phyloP scores from a whole-genome alignment of 257 asterid genomes.

The Verbascum thapsus region DNA sequence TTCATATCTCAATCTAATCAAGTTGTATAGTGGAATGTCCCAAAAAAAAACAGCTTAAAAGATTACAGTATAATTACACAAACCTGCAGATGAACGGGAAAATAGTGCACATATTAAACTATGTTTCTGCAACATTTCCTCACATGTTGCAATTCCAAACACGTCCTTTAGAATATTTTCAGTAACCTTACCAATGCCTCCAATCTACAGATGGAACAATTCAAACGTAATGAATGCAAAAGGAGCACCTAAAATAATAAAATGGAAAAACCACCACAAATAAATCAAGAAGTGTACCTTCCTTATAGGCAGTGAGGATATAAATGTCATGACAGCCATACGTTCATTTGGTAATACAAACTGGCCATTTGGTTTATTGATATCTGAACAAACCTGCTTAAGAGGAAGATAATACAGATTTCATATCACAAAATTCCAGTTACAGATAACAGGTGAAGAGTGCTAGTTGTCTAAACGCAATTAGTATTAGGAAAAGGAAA shows the following conservation, averaged over 20 bases:
- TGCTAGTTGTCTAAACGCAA: slow-evolving; percentile 2
- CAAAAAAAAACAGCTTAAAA: slow-evolving; percentile 2
- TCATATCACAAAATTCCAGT: slow-evolving; percentile 1
- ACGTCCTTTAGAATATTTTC: slow-evolving; percentile 79
- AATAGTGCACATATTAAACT: slow-evolving; percentile 76
- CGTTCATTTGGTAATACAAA: slow-evolving; percentile 84
- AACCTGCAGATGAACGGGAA: slow-evolving; percentile 91
- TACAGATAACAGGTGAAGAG: slow-evolving; percentile 10
- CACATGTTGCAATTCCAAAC: slow-evolving; percentile 77
- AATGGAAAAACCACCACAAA: slow-evolving; percentile 1
- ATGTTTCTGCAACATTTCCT: slow-evolving; percentile 81
- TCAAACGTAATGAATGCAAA: slow-evolving; percentile 24
- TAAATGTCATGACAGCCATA: slow-evolving; percentile 77
- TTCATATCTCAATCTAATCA: slow-evolving; percentile 3
- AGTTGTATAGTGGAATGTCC: neutral
- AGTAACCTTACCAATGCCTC: slow-evolving; percentile 97
- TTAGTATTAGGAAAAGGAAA: neutral
- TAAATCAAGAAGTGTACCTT: slow-evolving; percentile 58
- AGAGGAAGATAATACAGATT: slow-evolving; percentile 14
- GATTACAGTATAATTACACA: slow-evolving; percentile 22
- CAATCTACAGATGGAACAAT: slow-evolving; percentile 60
- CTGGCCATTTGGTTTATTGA: slow-evolving; percentile 97
- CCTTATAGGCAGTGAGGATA: slow-evolving; percentile 89
- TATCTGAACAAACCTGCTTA: slow-evolving; percentile 89
- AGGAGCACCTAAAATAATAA: slow-evolving; percentile 14